Conservation (phyloP, 768 basidiomycete species). For the Cyclocybe aegerita region DNA sequence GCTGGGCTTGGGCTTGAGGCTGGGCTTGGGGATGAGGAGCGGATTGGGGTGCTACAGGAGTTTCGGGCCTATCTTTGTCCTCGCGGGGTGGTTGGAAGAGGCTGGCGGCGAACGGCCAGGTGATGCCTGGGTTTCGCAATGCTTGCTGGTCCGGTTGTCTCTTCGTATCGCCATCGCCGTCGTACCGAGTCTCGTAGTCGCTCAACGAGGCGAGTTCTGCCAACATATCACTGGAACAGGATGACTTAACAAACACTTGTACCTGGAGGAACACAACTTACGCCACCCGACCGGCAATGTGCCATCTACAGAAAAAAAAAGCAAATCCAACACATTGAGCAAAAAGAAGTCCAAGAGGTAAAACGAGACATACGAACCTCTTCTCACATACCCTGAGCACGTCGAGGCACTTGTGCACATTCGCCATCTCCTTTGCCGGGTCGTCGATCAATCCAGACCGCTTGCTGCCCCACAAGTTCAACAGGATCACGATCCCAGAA, state of each 20-base stretch:
- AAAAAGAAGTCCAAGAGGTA: not conserved
- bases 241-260: slow-evolving; percentile 7
- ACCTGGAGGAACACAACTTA: slow-evolving; percentile 23
- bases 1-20: too few species aligned
- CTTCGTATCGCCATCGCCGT: too few species aligned
- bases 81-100: too few species aligned
- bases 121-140: too few species aligned
- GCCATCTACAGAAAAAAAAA: slow-evolving; percentile 26
- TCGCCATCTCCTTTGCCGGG: slow-evolving; percentile 41
- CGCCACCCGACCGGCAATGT: slow-evolving; percentile 37
- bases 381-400: slow-evolving; percentile 38
- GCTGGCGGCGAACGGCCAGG: too few species aligned
- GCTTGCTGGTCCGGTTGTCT: too few species aligned
- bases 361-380: slow-evolving; percentile 27
- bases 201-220: slow-evolving; percentile 56
- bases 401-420: slow-evolving; percentile 53
- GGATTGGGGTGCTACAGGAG: too few species aligned
- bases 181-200: slow-evolving; percentile 34
- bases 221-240: slow-evolving; percentile 51
- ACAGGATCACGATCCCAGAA: slow-evolving; percentile 48
- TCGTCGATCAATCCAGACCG: slow-evolving; percentile 37
- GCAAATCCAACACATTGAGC: not conserved
- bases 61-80: too few species aligned
- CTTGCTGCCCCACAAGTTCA: slow-evolving; percentile 55
- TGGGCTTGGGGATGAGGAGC: too few species aligned